Evolutionary conservation across 75 land plant genomes (phyloP), one percentile per base, ranked within the genome.

Genomic region (Isoetes taiwanensis): DNA sequence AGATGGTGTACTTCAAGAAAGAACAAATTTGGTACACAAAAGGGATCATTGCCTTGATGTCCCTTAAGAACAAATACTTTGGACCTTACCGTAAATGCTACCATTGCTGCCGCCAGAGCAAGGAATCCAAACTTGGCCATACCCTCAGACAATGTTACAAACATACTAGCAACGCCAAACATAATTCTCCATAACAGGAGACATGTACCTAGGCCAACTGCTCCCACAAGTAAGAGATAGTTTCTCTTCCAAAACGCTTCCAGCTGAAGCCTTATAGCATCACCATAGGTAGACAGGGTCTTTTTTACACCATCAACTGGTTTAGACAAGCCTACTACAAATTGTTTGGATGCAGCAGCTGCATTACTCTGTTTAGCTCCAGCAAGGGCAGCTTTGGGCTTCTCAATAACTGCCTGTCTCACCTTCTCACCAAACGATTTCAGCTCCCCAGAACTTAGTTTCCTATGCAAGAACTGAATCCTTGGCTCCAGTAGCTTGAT

Each of bases 121-220:
- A 93, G 89, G 42, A 93, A 93, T 1, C 98, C 98, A 73, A 83
- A 93, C 80, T 87, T 87, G 10, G 98, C 98, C 89, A 87, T 81
- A 23, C 98, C 98, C 59, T 93, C 98, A 2, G 98, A 93, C 0
- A 93, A 48, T 1, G 78, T 74, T 12, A 87, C 77, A 62, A 87
- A 87, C 19, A 74, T 76, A 57, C 59, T 81, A 0, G 98, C 98
- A 54, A 93, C 62, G 14, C 95, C 89, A 63, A 89, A 93, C 98
- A 93, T 81, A 27, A 84, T 28, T 62, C 82, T 69, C 98, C 98
- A 87, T 28, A 93, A 43, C n/a, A 81, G 27, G 59, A 82, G 40
- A 65, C 98, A 93, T 0, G 73, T 21, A 0, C 56, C 50, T 21
- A 84, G 30, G 3, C 78, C 98, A 20, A 67, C 78, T 1, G 81